Percentiles rank a stretch among this genome's conserved stretches.
Conservation (phyloP, 2,329 filamentous ascomycete genomes). For the Aspergillus terreus region DNA sequence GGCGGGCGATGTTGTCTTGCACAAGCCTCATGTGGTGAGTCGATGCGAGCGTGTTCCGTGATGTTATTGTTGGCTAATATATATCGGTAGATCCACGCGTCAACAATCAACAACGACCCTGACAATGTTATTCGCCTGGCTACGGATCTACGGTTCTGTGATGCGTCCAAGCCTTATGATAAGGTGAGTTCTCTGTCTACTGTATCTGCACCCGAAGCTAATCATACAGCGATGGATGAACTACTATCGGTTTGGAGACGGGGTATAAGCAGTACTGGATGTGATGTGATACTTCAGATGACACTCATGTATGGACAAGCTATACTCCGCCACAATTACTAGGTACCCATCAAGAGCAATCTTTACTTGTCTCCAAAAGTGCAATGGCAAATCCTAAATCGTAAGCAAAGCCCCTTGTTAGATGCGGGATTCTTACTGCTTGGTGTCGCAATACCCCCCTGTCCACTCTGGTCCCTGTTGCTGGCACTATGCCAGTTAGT, state of each 20-base stretch:
- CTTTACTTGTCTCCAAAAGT: conserved; percentile 5
- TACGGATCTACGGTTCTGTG: conserved; percentile 55
- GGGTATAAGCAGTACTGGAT: conserved; percentile 17
- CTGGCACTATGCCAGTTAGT: conserved; percentile 6
- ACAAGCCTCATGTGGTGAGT: conserved; percentile 37
- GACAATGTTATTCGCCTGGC: conserved; percentile 52
- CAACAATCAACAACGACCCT: conserved; percentile 53
- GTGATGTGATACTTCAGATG: background rate
- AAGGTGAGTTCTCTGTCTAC: conserved; percentile 22
- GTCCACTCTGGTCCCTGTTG: conserved; percentile 13
- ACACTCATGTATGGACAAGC: too few species aligned
- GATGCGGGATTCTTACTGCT: conserved; percentile 7
- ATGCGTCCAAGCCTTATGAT: conserved; percentile 51
- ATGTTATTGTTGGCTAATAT: background rate
- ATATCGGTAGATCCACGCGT: conserved; percentile 51
- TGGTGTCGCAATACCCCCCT: conserved; percentile 13
- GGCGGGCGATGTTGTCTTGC: conserved; percentile 49
- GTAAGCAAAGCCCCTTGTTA: background rate
- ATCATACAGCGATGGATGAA: conserved; percentile 36
- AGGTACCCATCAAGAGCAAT: too few species aligned
- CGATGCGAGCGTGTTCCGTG: background rate
- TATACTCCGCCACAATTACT: too few species aligned
- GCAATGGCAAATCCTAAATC: conserved; percentile 14
- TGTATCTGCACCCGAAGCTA: background rate
- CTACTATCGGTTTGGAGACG: conserved; percentile 35